phyloP scores from a whole-genome alignment of 2,329 filamentous ascomycete genomes.

The Hypoxylon sp. region DNA sequence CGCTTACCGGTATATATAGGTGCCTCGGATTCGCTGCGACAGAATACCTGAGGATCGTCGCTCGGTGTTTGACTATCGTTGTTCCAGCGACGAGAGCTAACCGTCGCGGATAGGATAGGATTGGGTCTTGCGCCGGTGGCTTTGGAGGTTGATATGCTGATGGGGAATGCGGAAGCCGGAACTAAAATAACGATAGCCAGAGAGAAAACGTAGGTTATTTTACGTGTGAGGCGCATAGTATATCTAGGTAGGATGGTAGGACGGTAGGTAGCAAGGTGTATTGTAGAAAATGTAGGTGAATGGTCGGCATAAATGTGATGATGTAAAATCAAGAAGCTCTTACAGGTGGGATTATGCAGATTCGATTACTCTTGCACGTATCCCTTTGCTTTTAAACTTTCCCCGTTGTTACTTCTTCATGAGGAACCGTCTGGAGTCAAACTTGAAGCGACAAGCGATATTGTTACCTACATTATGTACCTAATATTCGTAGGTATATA shows the following conservation, averaged over 20 bases:
- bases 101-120: background rate
- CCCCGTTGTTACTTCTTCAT: background rate
- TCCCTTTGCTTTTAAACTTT: background rate
- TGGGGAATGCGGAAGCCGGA: conserved; percentile 1
- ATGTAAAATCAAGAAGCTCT: background rate
- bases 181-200: background rate
- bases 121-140: background rate
- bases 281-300: conserved; percentile 14
- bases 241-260: background rate
- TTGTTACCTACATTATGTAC: background rate
- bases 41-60: conserved; percentile 43
- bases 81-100: conserved; percentile 6
- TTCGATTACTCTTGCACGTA: background rate
- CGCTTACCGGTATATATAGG: conserved; percentile 43
- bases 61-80: conserved; percentile 24
- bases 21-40: conserved; percentile 36
- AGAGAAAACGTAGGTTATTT: background rate
- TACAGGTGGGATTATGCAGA: background rate
- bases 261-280: background rate
- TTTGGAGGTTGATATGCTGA: background rate
- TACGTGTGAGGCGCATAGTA: conserved; percentile 20
- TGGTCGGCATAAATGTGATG: background rate
- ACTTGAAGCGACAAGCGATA: background rate
- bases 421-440: background rate
- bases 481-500: background rate